Evolutionary conservation across 2,329 filamentous ascomycete species (phyloP), one percentile per base, ranked within the genome.

Genomic region (Fusarium xylarioides): DNA sequence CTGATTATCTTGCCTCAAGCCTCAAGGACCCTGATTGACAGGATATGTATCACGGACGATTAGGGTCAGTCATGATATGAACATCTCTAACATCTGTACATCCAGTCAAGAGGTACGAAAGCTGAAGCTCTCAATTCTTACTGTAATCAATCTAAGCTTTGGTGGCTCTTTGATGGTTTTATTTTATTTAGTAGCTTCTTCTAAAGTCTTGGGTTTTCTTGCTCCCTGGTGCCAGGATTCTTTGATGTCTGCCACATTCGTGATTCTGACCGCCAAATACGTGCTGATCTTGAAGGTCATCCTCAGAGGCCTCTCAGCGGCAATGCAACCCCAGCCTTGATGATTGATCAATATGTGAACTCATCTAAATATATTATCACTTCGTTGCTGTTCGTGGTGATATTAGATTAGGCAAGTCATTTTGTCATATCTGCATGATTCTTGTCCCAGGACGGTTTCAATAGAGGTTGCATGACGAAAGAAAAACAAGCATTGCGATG

Each of bases 231-330:
- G 23, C 26, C 37, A n/a, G 30, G 12, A 37, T n/a, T 40, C 15
- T 37, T 57, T 28, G 16, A 42, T 56, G n/a, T 55, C 43, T 46
- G 16, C 42, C 30, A 40, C 23, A 32, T 46, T 35, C 43, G 59
- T 47, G 59, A 47, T 46, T 28, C 56, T 53, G 54, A 64, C 55
- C 28, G 21, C 42, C 34, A 61, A 53, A 53, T 60, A 71, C 57
- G 70, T 75, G 73, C 73, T 66, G 53, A 72, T 72, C 53, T 42
- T 35, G 18, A 28, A n/a, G 57, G 42, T 30, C 69, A 70, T 54
- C 14, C 37, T 38, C 32, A 60, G 44, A 32, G 56, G 54, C 52
- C 18, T 56, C 18, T 53, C 7, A 47, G 30, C 23, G 34, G 19
- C 42, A 63, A 38, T 32, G 47, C 34, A 52, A 63, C 35, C 26